phyloP scores from a whole-genome alignment of 164 flowering plant species.

The grape (Vitis vinifera) region DNA sequence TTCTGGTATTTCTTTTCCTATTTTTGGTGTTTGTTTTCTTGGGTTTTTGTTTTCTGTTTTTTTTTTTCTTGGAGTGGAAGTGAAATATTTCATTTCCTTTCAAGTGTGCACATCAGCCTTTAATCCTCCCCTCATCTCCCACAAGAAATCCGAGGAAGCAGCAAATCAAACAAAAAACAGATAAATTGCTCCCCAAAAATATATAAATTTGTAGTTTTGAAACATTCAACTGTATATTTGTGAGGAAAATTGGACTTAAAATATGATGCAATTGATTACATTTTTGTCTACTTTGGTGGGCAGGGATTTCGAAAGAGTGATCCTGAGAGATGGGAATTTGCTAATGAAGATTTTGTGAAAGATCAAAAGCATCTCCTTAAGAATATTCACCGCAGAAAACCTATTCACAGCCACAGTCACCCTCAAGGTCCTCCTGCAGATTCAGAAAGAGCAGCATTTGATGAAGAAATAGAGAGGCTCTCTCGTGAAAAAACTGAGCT shows the following conservation, averaged over 20 bases:
- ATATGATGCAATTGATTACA: neutral
- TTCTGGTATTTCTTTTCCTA: neutral
- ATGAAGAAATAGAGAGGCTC: slow-evolving; percentile 83
- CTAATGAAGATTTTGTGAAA: slow-evolving; percentile 83
- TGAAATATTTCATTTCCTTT: too few species aligned
- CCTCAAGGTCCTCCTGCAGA: slow-evolving; percentile 65
- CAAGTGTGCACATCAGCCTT: too few species aligned
- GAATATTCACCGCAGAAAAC: slow-evolving; percentile 87
- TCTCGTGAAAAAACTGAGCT: slow-evolving; percentile 63
- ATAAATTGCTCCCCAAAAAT: neutral
- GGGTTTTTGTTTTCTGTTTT: too few species aligned
- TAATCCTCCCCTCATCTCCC: too few species aligned
- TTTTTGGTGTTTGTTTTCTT: too few species aligned
- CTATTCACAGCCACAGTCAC: slow-evolving; percentile 91
- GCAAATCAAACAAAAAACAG: neutral
- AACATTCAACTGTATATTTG: neutral
- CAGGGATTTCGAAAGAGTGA: slow-evolving; percentile 93
- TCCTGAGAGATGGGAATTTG: slow-evolving; percentile 95
- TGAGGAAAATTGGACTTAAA: neutral
- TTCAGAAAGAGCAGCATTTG: slow-evolving; percentile 76
- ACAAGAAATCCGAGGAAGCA: neutral
- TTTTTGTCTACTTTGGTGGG: slow-evolving; percentile 8
- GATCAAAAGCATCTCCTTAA: slow-evolving; percentile 90
- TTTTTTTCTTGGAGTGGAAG: too few species aligned
- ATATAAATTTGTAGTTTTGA: neutral